Conservation (phyloP, 1,284 basidiomycete genomes). For the Lentinula novae-zelandiae region DNA sequence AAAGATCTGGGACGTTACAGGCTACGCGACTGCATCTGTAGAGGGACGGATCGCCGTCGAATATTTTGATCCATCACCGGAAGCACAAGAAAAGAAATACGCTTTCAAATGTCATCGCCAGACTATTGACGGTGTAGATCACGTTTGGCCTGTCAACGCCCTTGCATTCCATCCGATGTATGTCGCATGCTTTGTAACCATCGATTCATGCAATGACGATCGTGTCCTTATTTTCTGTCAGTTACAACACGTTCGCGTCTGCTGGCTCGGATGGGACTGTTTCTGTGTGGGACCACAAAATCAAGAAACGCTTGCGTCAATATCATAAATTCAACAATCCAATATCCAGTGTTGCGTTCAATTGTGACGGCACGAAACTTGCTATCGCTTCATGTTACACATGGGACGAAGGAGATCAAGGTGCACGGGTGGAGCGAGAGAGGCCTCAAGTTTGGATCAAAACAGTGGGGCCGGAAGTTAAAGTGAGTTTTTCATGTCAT, state of each 20-base stretch:
- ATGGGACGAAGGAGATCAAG: constrained; percentile 76
- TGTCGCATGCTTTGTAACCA: constrained; percentile 21
- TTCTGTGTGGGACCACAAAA: constrained; percentile 95
- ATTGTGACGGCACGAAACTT: constrained; percentile 76
- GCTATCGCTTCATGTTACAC: constrained; percentile 84
- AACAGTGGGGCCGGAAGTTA: constrained; percentile 60
- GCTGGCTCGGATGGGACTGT: constrained; percentile 90
- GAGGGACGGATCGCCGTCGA: constrained; percentile 98
- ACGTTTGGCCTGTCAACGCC: constrained; percentile 97
- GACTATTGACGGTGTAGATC: constrained; percentile 88
- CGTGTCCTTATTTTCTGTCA: constrained; percentile 24
- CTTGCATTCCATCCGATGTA: constrained; percentile 91
- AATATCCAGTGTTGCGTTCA: constrained; percentile 77
- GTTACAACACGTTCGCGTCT: constrained; percentile 93
- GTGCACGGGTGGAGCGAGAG: constrained; percentile 20
- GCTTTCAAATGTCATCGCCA: constrained; percentile 98
- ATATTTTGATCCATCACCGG: constrained; percentile 84
- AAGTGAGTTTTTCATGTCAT: constrained; percentile 22
- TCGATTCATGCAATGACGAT: neutral
- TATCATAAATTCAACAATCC: constrained; percentile 77
- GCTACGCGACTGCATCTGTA: constrained; percentile 91
- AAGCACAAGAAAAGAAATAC: constrained; percentile 87
- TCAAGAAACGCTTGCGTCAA: constrained; percentile 92
- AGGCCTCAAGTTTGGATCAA: constrained; percentile 43
- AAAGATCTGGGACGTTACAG: constrained; percentile 34